Conservation (phyloP, 2,329 filamentous ascomycete species). For the Fusarium pininemorale region DNA sequence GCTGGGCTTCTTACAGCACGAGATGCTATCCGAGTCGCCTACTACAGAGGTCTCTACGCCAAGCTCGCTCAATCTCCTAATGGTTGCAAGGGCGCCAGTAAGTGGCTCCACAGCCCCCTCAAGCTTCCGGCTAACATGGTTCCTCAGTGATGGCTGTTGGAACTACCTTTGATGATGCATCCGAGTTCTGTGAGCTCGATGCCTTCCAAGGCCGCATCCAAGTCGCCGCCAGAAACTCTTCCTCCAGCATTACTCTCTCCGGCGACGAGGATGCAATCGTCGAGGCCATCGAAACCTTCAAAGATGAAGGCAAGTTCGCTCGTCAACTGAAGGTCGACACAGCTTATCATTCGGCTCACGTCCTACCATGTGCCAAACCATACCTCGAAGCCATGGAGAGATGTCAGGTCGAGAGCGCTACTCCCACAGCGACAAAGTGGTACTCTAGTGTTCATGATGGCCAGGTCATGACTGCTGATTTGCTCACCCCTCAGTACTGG, state of each 20-base stretch:
- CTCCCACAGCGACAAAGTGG: neutral
- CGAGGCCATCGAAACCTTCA: neutral
- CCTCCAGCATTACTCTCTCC: neutral
- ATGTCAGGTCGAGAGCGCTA: neutral
- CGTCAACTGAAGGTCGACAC: neutral
- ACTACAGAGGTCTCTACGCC: slow-evolving; percentile 39
- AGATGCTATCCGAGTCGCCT: slow-evolving; percentile 39
- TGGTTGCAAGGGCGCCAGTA: neutral
- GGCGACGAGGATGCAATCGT: neutral
- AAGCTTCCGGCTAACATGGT: rapidly evolving
- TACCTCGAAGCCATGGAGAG: neutral
- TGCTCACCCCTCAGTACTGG: neutral
- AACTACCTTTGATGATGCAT: neutral
- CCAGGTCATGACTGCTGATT: rapidly evolving
- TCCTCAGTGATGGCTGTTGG: neutral
- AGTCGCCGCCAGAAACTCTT: neutral
- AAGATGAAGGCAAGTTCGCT: neutral
- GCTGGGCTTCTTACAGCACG: slow-evolving; percentile 47
- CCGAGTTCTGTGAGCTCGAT: neutral
- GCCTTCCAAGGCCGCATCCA: neutral
- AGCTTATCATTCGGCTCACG: slow-evolving; percentile 1
- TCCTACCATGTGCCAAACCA: neutral
- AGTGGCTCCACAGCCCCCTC: neutral
- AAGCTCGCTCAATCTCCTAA: neutral
- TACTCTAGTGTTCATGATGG: neutral